These are phyloP conservation scores for button mushroom (Agaricus bisporus) DNA, from an alignment of 768 basidiomycete species.

Conservation along the genomic window DNA sequence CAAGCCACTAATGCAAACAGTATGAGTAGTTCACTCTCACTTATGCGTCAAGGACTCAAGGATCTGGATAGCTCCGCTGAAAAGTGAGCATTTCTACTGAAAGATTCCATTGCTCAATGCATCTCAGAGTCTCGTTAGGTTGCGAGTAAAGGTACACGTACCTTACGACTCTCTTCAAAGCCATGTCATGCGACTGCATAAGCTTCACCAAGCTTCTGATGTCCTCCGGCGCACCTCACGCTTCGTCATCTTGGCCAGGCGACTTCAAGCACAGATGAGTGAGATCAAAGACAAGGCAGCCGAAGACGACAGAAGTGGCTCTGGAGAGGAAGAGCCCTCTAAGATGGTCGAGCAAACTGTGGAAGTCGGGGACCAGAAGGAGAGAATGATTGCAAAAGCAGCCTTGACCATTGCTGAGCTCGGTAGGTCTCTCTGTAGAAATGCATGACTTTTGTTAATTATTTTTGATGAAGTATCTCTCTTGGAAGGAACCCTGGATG, in stretches of 20 bases:
- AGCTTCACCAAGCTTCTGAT: conserved; percentile 79
- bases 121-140: conserved; percentile 31
- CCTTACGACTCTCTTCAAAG: conserved; percentile 74
- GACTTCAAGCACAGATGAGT: conserved; percentile 81
- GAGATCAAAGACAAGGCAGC: conserved; percentile 43
- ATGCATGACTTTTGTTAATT: not conserved
- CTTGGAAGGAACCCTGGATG: conserved; percentile 34
- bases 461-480: conserved; percentile 35
- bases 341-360: conserved; percentile 18
- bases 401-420: conserved; percentile 93
- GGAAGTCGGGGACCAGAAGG: conserved; percentile 70
- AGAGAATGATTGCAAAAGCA: conserved; percentile 86
- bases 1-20: conserved; percentile 72
- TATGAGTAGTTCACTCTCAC: conserved; percentile 63
- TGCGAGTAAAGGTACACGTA: conserved; percentile 78
- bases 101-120: not conserved
- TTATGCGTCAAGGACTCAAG: conserved; percentile 62
- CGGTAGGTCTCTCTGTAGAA: conserved; percentile 39
- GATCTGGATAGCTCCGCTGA: conserved; percentile 75
- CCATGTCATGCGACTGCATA: conserved; percentile 67
- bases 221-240: conserved; percentile 78
- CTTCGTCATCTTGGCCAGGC: conserved; percentile 75
- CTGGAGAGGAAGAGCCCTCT: conserved; percentile 15
- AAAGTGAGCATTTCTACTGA: conserved; percentile 42
- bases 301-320: conserved; percentile 10